A percentile compares a stretch with the other conserved stretches of the same genome.
phyloP scores from a whole-genome alignment of 768 basidiomycete genomes.

The Pisolithus marmoratus region DNA sequence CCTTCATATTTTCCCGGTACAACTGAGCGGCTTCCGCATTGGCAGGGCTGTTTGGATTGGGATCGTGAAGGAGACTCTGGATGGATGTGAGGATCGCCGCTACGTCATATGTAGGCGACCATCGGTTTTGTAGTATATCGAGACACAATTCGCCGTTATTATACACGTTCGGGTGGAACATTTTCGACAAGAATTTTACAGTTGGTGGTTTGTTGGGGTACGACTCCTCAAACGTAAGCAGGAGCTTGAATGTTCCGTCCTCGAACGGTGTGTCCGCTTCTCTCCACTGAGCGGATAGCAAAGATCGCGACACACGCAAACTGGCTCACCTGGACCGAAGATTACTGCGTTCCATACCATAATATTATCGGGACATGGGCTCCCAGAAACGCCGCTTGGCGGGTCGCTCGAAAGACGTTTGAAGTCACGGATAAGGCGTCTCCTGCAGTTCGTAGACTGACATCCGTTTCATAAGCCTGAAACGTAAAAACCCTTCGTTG shows the following conservation, averaged over 20 bases:
- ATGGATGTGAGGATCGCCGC: slow-evolving; percentile 97
- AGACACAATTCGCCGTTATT: slow-evolving; percentile 97
- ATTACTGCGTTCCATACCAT: slow-evolving; percentile 99
- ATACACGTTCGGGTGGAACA: slow-evolving; percentile 99
- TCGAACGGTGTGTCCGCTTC: slow-evolving; percentile 97
- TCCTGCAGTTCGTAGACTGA: slow-evolving; percentile 89
- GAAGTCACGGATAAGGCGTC: slow-evolving; percentile 97
- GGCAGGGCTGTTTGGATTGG: slow-evolving; percentile 96
- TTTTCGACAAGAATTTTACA: slow-evolving; percentile 93
- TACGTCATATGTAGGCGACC: slow-evolving; percentile 99
- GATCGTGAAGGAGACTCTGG: slow-evolving; percentile 93
- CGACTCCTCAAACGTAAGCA: slow-evolving; percentile 93
- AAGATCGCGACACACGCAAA: neutral
- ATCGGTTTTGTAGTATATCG: slow-evolving; percentile 97
- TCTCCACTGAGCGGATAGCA: neutral
- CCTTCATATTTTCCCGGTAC: slow-evolving; percentile 97
- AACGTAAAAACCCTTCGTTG: neutral
- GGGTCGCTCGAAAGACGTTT: slow-evolving; percentile 93
- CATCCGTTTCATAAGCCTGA: neutral
- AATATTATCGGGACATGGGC: slow-evolving; percentile 96
- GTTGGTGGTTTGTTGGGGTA: slow-evolving; percentile 99
- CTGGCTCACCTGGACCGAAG: slow-evolving; percentile 84
- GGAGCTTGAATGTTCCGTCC: slow-evolving; percentile 96
- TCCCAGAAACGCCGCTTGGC: slow-evolving; percentile 93
- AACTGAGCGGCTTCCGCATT: slow-evolving; percentile 98